A percentile compares a stretch with the other conserved stretches of the same genome.
phyloP scores from a whole-genome alignment of 2,329 filamentous ascomycete genomes.

The Diplodia corticola region DNA sequence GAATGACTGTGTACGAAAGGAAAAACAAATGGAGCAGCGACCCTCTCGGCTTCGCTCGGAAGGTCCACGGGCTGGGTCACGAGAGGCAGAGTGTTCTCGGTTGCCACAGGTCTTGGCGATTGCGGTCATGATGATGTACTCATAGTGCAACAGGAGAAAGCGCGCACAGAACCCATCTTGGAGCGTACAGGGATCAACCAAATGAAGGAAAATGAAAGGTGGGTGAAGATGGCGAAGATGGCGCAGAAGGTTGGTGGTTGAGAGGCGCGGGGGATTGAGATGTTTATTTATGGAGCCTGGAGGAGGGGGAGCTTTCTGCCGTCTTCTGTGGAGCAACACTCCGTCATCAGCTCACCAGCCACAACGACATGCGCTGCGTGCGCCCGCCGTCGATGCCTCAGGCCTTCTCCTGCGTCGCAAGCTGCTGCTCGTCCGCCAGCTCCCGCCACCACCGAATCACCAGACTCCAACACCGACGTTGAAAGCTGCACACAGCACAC shows the following conservation, averaged over 20 bases:
- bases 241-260: not conserved
- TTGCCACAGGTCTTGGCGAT: slow-evolving; percentile 8
- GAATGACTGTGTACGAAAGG: too few relatives aligned
- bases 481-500: not conserved
- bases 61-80: not conserved
- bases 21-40: too few relatives aligned
- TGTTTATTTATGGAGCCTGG: slow-evolving; percentile 1
- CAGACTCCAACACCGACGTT: not conserved
- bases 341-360: slow-evolving; percentile 4
- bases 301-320: not conserved
- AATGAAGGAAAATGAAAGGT: not conserved
- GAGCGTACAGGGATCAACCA: not conserved
- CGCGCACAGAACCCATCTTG: not conserved
- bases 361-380: slow-evolving; percentile 13
- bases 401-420: not conserved
- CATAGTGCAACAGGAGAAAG: not conserved
- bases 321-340: slow-evolving; percentile 19
- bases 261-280: not conserved
- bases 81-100: not conserved
- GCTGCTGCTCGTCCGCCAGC: not conserved
- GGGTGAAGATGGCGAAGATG: not conserved
- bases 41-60: too few relatives aligned
- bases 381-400: not conserved
- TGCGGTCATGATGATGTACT: not conserved
- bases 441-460: not conserved